Evolutionary conservation across 768 basidiomycete species (phyloP).

Genomic region (Mycena chlorophos): DNA sequence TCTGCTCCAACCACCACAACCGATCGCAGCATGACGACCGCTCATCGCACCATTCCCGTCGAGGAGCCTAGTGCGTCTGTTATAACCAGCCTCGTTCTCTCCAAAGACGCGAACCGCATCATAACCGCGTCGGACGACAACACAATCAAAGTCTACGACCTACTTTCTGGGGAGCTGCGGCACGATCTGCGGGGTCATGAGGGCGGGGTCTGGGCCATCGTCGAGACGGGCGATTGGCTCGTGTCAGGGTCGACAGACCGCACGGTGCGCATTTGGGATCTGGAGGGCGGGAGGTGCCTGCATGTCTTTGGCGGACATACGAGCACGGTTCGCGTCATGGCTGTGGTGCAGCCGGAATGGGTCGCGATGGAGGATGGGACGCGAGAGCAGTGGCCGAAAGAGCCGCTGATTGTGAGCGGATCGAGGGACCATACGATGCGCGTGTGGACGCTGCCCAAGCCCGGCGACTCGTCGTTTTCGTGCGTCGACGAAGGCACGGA

Average conservation of each 20-base stretch:
- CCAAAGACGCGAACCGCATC: constrained; percentile 88
- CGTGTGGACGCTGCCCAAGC: constrained; percentile 28
- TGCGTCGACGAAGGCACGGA: constrained; percentile 22
- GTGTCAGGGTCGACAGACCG: constrained; percentile 94
- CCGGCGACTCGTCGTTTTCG: constrained; percentile 18
- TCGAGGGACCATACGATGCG: constrained; percentile 48
- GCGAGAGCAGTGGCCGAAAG: constrained; percentile 39
- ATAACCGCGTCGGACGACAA: constrained; percentile 98
- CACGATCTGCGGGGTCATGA: constrained; percentile 85
- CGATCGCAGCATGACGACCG: too few relatives aligned
- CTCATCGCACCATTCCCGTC: too few relatives aligned
- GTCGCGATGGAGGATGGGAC: constrained; percentile 70
- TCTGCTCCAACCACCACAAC: too few relatives aligned
- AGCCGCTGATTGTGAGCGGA: constrained; percentile 51
- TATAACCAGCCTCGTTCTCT: constrained; percentile 95
- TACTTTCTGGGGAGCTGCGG: constrained; percentile 73
- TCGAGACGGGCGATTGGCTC: constrained; percentile 80
- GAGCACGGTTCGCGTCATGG: constrained; percentile 92
- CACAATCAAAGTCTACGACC: constrained; percentile 92
- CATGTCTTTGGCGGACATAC: constrained; percentile 97
- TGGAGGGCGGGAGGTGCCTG: constrained; percentile 75
- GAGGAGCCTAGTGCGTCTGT: too few relatives aligned
- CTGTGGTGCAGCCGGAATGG: constrained; percentile 92
- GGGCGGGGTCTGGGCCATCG: constrained; percentile 97
- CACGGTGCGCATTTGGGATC: constrained; percentile 90